Base-by-base conservation (phyloP, 2,329 filamentous ascomycete genomes). In the Calcarisporium arbuscula region DNA sequence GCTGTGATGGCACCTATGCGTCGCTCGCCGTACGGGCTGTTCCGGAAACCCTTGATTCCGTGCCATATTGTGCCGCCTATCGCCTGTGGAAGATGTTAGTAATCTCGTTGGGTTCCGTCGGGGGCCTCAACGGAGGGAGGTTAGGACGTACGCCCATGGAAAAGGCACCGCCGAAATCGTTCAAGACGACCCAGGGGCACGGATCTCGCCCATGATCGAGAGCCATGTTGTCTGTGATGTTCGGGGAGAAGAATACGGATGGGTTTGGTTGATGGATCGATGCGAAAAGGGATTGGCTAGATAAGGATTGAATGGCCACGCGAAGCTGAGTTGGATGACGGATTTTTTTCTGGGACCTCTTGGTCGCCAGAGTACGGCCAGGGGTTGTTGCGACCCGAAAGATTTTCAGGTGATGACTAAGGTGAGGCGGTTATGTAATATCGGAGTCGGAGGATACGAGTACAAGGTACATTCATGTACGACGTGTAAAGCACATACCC, bases 151-250 rank as follows among this genome's bases (percentile, higher is more conserved):
- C 87, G 52, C 90, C 90, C 90, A 95, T 96, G 58, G 77, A 82
- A 56, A 96, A 95, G 38, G 90, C 92, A 66, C 92, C 92, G 44
- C 92, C 92, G 60, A 96, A 96, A 68, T 98, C 92, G 66, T 89
- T 95, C 49, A 96, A 75, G 47, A 92, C 85, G 56, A 96, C 89
- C 82, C 83, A 96, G 37, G 92, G 92, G 67, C 92, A 96, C 44
- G 92, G 92, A 65, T 96, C 92, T 68, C 92, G 78, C 45, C 85
- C 84, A 73, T 96, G 92, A 79, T 98, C 90, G n/a, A n/a, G n/a
- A n/a, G n/a, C n/a, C 84, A 95, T 92, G 34, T 47, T 44, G 9
- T n/a, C 39, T 40, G 34, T 26, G 29, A 32, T 23, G 16, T 30
- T 32, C 14, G 27, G 21, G 22, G 34, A 22, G 35, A 29, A 15